Conservation (phyloP, 371 early-diverging fungal species). For the Rhizopus delemar region DNA sequence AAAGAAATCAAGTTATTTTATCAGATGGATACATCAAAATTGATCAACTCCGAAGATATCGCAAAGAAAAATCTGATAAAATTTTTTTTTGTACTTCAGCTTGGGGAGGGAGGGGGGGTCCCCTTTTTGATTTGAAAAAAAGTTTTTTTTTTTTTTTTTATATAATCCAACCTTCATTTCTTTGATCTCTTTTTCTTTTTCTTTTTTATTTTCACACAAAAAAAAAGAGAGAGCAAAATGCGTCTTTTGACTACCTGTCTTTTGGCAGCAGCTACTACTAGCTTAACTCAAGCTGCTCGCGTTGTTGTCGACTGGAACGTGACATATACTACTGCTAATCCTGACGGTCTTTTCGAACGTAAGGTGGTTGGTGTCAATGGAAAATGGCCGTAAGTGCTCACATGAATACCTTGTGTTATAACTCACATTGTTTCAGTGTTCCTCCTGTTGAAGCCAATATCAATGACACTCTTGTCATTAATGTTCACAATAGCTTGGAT, state of each 20-base stretch:
- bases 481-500: slow-evolving; percentile 58
- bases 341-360: slow-evolving; percentile 66
- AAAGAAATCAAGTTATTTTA: neutral
- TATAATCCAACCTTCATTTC: neutral
- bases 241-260: slow-evolving; percentile 27
- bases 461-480: slow-evolving; percentile 64
- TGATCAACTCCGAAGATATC: neutral
- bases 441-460: slow-evolving; percentile 49
- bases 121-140: neutral
- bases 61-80: slow-evolving; percentile 4
- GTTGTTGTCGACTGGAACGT: slow-evolving; percentile 74
- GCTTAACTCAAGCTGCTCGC: slow-evolving; percentile 50
- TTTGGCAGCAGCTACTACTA: slow-evolving; percentile 24
- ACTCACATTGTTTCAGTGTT: slow-evolving; percentile 32
- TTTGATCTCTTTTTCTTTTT: slow-evolving; percentile 15
- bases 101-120: neutral
- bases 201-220: slow-evolving; percentile 3
- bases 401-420: neutral
- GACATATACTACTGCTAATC: slow-evolving; percentile 70
- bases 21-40: neutral
- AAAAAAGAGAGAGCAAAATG: slow-evolving; percentile 18
- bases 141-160: neutral
- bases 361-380: slow-evolving; percentile 79
- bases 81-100: neutral
- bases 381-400: slow-evolving; percentile 67